Base-by-base conservation (phyloP, 345 rosid species). In the Lagerstroemia speciosa region DNA sequence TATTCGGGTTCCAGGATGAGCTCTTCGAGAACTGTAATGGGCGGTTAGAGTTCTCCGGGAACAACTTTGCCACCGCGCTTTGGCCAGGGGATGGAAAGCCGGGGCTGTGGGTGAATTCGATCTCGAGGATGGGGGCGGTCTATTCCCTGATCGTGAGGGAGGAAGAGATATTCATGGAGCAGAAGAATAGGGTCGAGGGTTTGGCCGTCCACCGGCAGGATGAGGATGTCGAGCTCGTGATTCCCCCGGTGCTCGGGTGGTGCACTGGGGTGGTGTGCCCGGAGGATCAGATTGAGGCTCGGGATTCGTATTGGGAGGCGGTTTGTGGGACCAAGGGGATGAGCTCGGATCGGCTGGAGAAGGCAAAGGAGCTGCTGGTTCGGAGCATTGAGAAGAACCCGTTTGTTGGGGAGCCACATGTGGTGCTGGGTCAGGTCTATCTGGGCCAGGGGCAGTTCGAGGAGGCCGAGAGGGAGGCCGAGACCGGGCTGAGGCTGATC, bases 31-130 rank as follows among this genome's bases (percentile, higher is more conserved):
- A 94, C 68, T 19, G 58, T 0, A 82, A 89, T 6, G 96, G 95
- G 6, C 73, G 88, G 22, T 79, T 89, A 0, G 93, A 91, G 78
- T 91, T 89, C 71, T 2, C 65, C 0, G 95, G 97, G 31, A 86
- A 89, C 52, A 84, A 78, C 46, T 75, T 60, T 37, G 50, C 69
- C 17, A 82, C 93, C 67, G 11, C 62, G 33, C 48, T 91, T 71
- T 94, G 99, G 99, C 97, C 99, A 2, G 97, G 99, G 22, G 81
- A 83, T 69, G 93, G 90, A 1, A 94, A 89, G 72, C 99, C 97
- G 4, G 97, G 97, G 24, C 78, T 89, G 3, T 91, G 99, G 99
- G 15, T 91, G 81, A 88, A 73, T 57, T 94, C 93, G 0, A 62
- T 72, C 27, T 89, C 97, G 37, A 86, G 90, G 66, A 89, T 91